Base-by-base conservation (phyloP, 1,139 yeast species). In the Magnusiomyces magnusii region DNA sequence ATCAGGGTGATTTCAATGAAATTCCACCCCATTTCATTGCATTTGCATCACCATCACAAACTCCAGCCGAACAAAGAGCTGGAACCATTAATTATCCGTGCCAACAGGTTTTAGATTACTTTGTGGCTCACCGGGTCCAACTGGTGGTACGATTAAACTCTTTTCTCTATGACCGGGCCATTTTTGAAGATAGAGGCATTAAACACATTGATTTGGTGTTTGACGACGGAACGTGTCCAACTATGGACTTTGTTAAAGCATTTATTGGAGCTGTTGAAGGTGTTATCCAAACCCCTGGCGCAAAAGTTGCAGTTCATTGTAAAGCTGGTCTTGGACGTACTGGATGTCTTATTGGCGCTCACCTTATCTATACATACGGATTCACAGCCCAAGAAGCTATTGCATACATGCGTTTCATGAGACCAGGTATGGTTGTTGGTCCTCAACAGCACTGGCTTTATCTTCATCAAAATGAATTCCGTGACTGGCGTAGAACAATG, bases 391-490 rank as follows among this genome's bases (percentile, higher is more conserved):
- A 84, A 69, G 99, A 93, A 73, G 95, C 96, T 73, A 93, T 93
- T 67, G 97, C 93, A 0, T 93, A 91, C 69, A 88, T 93, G 95
- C 81, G 99, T 72, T 88, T 93, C 82, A 80, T 93, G 64, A 82
- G 99, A 66, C 99, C 99, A 0, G 99, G 99, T 41, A 93, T 93
- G 99, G 98, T 93, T 19, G 99, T 93, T 44, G 99, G 99, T 0
- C 99, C 99, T 1, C 99, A 93, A 72, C 99, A 93, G 71, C 99
- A 93, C 75, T 93, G 99, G 99, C 78, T 93, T 59, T 95, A 93
- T 69, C 80, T 93, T 66, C 97, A 93, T 71, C 99, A 93, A 73
- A 87, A 91, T 71, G 97, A 91, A 66, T 93, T 93, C 73, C 81
- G 97, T 67, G 97, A 91, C 67, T 93, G 99, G 98, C 82, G 92